These are phyloP conservation scores for Amanita polypyramis DNA, from an alignment of 768 basidiomycete species.

Conservation along the genomic window DNA sequence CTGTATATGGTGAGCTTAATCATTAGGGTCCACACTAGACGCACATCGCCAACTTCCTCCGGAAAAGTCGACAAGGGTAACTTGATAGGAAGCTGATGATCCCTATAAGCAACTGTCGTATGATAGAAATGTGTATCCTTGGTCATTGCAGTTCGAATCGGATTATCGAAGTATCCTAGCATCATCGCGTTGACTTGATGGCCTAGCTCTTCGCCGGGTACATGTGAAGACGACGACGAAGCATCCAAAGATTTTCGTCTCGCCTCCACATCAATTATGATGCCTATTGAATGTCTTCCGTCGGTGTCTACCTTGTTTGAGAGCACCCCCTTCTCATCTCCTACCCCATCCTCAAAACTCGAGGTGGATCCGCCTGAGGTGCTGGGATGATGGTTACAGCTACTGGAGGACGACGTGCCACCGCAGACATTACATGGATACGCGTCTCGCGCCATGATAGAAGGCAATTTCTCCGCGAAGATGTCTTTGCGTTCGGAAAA, in stretches of 20 bases:
- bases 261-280: constrained; percentile 29
- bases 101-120: constrained; percentile 75
- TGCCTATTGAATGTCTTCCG: constrained; percentile 29
- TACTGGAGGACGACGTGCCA: constrained; percentile 11
- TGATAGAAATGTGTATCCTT: constrained; percentile 96
- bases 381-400: constrained; percentile 31
- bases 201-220: constrained; percentile 20
- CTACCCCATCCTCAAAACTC: constrained; percentile 69
- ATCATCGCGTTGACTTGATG: constrained; percentile 25
- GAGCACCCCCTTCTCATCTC: constrained; percentile 54
- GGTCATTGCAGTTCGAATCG: constrained; percentile 35
- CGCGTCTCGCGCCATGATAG: constrained; percentile 18
- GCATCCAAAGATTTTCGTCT: constrained; percentile 63
- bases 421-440: constrained; percentile 3
- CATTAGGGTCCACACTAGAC: constrained; percentile 12
- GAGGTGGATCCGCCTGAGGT: constrained; percentile 53
- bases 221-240: constrained; percentile 61
- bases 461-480: constrained; percentile 75
- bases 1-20: constrained; percentile 28
- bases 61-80: constrained; percentile 84
- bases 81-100: constrained; percentile 79
- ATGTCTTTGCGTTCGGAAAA: constrained; percentile 86
- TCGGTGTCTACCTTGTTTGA: constrained; percentile 15
- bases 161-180: constrained; percentile 35
- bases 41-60: constrained; percentile 94